Evolutionary conservation across 768 basidiomycete species (phyloP).

Genomic region (Steccherinum ochraceum): DNA sequence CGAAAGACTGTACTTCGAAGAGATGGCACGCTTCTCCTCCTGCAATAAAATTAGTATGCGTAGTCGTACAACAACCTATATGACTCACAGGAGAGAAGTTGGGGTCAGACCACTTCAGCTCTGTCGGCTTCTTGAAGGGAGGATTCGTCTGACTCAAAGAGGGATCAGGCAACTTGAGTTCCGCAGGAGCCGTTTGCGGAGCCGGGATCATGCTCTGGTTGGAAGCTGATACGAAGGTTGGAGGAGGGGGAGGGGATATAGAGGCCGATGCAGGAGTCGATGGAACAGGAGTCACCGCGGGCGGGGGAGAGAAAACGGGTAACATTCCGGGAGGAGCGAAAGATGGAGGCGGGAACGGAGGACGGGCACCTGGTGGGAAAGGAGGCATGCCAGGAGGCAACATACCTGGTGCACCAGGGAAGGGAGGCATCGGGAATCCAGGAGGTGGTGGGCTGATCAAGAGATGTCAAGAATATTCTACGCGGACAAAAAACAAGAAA

Average conservation of each 20-base stretch:
- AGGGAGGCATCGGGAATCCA: constrained; percentile 36
- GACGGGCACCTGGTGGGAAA: constrained; percentile 30
- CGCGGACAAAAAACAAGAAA: background rate
- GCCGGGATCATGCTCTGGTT: constrained; percentile 20
- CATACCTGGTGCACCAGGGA: constrained; percentile 31
- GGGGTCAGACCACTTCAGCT: constrained; percentile 66
- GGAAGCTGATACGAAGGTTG: constrained; percentile 15
- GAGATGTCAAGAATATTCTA: constrained; percentile 11
- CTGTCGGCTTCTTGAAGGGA: constrained; percentile 69
- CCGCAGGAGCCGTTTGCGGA: constrained; percentile 15
- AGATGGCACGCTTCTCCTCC: constrained; percentile 74
- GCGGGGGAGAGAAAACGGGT: constrained; percentile 19
- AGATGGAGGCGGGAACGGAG: constrained; percentile 29
- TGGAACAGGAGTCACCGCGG: constrained; percentile 17
- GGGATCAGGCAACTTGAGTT: constrained; percentile 47
- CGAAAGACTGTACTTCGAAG: constrained; percentile 54
- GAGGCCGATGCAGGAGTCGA: constrained; percentile 19
- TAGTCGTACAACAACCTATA: background rate
- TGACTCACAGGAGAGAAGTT: constrained; percentile 74
- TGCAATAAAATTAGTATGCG: constrained; percentile 23
- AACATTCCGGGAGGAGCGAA: constrained; percentile 27
- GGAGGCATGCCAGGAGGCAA: constrained; percentile 31
- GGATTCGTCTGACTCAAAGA: constrained; percentile 59
- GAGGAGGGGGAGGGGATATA: constrained; percentile 19
- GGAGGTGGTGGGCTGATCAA: constrained; percentile 41